A percentile compares a stretch with the other conserved stretches of the same genome.
Evolutionary conservation across 163 green algal genomes (phyloP).

Genomic region (Coccomyxa subellipsoidea): DNA sequence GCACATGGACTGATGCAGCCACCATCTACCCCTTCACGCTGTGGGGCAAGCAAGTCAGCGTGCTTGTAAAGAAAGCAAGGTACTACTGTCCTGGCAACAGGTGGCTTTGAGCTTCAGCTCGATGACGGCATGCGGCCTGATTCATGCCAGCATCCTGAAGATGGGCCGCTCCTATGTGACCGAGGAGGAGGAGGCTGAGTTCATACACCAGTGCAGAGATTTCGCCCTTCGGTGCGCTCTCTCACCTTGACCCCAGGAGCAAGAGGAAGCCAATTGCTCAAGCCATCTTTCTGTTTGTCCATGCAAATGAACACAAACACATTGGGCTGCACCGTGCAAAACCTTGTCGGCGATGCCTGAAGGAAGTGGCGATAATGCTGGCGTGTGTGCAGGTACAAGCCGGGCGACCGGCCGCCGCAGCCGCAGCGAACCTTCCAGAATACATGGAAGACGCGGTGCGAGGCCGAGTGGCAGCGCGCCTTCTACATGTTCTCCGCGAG

Average conservation of each 20-base stretch:
- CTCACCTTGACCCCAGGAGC: too few relatives aligned
- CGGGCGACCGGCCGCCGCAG: conserved; percentile 43
- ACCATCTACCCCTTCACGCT: too few relatives aligned
- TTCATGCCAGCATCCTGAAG: conserved; percentile 70
- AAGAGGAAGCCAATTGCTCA: too few relatives aligned
- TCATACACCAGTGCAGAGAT: conserved; percentile 49
- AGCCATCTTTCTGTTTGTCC: too few relatives aligned
- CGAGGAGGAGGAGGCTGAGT: conserved; percentile 76
- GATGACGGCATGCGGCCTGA: conserved; percentile 68
- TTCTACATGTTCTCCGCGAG: conserved; percentile 63
- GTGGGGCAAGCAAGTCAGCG: too few relatives aligned
- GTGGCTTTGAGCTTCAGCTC: conserved; percentile 62
- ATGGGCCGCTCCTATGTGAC: conserved; percentile 69
- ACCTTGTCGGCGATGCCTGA: too few relatives aligned
- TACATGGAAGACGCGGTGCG: conserved; percentile 67
- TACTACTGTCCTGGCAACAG: conserved; percentile 29
- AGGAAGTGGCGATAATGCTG: too few relatives aligned
- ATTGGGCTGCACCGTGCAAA: too few relatives aligned
- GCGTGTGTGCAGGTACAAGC: conserved; percentile 5
- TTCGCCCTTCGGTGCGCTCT: conserved; percentile 15
- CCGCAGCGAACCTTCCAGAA: conserved; percentile 62
- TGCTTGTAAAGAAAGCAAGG: too few relatives aligned
- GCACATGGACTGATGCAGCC: too few relatives aligned
- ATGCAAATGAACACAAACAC: too few relatives aligned
- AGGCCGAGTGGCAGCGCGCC: conserved; percentile 62